Evolutionary conservation across 257 asterid species (phyloP), one percentile per base, ranked within the genome.

Genomic region (Nicotiana obtusifolia): DNA sequence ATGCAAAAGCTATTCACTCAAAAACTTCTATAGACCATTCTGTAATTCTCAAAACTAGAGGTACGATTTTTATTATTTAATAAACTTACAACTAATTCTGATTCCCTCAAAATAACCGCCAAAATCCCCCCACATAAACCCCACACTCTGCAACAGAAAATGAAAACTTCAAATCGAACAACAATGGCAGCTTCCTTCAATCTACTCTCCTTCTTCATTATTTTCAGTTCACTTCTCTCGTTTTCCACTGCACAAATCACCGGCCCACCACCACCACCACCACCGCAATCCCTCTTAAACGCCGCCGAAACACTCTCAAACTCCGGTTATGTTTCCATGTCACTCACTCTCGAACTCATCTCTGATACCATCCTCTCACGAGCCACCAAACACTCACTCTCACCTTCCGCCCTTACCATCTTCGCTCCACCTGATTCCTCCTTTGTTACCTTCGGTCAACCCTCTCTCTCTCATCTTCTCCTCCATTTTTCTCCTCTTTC

Each of bases 401-500:
- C 85, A 49, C 31, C 76, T 11, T 22, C 84, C 30, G 16, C 90
- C 44, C 89, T 92, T 80, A 93, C 98, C 47, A 84, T 95, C 26
- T 95, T 95, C 89, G 82, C 97, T 4, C 98, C 98, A 41, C 97
- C 97, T 20, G 91, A 94, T 83, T 44, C 91, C 44, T 86, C 93
- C 81, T 94, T 94, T 77, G 11, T 47, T 64, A 7, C 82, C 30
- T 49, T 61, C 80, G 97, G 97, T 17, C 98, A 95, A 82, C 99
- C 98, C 0, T 85, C 99, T 0, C 92, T 91, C 76, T 61, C 90
- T 4, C 90, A 77, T 35, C 90, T 93, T 82, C 97, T 90, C 66
- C 94, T 91, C 66, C 99, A 95, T 73, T 86, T 95, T 66, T 90
- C 97, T 75, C 96, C 98, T 0, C 80, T 95, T 24, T 87, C 91